Evolutionary conservation across 768 basidiomycete species (phyloP).

Genomic region (Mycena venus): DNA sequence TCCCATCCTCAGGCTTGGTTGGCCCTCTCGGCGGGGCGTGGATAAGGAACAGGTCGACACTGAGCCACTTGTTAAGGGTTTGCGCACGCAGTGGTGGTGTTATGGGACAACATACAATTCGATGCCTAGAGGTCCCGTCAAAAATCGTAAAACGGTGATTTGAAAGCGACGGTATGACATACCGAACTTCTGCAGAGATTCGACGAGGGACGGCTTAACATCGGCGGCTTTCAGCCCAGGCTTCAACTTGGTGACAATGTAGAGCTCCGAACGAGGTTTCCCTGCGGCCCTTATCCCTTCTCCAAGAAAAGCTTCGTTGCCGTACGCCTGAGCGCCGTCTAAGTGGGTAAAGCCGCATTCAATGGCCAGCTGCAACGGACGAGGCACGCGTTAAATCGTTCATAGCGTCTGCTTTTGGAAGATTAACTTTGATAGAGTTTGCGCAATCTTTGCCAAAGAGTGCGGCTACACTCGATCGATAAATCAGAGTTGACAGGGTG

Average conservation of each 20-base stretch:
- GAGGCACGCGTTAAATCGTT: no score
- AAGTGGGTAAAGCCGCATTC: slow-evolving; percentile 71
- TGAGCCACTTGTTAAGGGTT: neutral
- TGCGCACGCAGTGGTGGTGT: neutral
- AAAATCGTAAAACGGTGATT: neutral
- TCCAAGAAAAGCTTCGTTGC: slow-evolving; percentile 68
- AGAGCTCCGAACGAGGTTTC: slow-evolving; percentile 67
- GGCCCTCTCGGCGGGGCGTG: slow-evolving; percentile 56
- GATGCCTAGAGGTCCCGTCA: slow-evolving; percentile 38
- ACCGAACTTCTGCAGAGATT: slow-evolving; percentile 66
- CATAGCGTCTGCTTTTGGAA: no score
- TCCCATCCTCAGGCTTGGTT: slow-evolving; percentile 48
- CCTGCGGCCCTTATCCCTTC: slow-evolving; percentile 63
- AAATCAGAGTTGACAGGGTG: neutral
- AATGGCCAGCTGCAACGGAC: slow-evolving; percentile 65
- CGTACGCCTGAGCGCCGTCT: slow-evolving; percentile 74
- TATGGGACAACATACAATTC: slow-evolving; percentile 50
- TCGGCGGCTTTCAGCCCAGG: slow-evolving; percentile 50
- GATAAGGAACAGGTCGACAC: slow-evolving; percentile 75
- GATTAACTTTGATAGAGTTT: slow-evolving; percentile 51
- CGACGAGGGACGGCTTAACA: slow-evolving; percentile 62
- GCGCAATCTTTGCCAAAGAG: slow-evolving; percentile 60
- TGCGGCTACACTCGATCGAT: slow-evolving; percentile 45
- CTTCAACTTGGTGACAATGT: slow-evolving; percentile 71
- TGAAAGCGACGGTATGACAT: no score